phyloP scores from a whole-genome alignment of 129 eudicot genomes.

The Flaveria bidentis region DNA sequence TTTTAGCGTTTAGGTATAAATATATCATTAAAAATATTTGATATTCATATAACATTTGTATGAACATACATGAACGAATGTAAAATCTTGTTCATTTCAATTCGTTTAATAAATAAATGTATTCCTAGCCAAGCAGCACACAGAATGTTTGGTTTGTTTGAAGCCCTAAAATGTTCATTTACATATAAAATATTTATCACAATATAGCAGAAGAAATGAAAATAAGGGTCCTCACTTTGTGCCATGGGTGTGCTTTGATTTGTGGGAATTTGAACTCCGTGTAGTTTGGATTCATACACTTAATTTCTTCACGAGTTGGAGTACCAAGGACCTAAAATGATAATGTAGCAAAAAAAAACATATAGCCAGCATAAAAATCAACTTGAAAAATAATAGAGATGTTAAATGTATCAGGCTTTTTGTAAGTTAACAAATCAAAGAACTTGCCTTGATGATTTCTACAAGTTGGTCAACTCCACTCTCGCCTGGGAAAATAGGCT shows the following conservation, averaged over 20 bases:
- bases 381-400: background rate
- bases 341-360: background rate
- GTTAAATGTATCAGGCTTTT: background rate
- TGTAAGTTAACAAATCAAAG: background rate
- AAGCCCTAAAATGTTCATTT: background rate
- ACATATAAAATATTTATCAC: background rate
- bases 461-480: slow-evolving; percentile 84
- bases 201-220: background rate
- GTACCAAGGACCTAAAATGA: slow-evolving; percentile 63
- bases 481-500: slow-evolving; percentile 79
- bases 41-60: too few species aligned
- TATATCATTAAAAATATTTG: too few species aligned
- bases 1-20: too few species aligned
- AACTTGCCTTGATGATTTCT: slow-evolving; percentile 61
- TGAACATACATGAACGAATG: too few species aligned
- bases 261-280: slow-evolving; percentile 69
- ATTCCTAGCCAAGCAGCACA: too few species aligned
- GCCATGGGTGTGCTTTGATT: slow-evolving; percentile 73
- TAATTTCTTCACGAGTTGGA: slow-evolving; percentile 77
- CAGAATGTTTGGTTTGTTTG: too few species aligned
- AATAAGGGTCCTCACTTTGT: slow-evolving; percentile 46
- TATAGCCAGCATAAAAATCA: background rate
- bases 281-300: slow-evolving; percentile 77
- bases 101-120: background rate
- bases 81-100: too few species aligned